Conservation (phyloP, 441 rosid genomes). For the Gossypium trilobum region DNA sequence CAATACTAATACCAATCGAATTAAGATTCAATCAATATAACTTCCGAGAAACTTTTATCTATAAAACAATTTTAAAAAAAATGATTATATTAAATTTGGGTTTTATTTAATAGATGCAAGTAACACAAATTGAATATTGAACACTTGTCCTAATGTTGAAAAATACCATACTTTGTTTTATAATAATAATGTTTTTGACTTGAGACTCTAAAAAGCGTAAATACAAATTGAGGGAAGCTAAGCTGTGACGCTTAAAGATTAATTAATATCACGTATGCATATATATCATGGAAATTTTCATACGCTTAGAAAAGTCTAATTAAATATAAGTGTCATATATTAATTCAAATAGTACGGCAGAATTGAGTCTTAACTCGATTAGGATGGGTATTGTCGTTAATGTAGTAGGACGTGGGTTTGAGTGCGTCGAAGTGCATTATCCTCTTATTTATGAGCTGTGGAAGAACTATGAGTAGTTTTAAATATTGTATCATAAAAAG, state of each 20-base stretch:
- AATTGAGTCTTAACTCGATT: too few species aligned
- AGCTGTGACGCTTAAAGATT: not conserved
- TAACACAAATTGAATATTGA: not conserved
- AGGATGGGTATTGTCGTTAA: too few species aligned
- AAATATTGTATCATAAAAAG: too few species aligned
- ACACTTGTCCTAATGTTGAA: not conserved
- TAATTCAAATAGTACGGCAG: not conserved
- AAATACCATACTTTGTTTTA: not conserved
- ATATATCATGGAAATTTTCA: not conserved
- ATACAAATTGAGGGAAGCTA: not conserved
- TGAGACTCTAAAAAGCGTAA: not conserved
- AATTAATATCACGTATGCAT: not conserved
- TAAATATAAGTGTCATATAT: not conserved
- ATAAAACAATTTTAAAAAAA: too few species aligned
- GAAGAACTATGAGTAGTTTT: too few species aligned
- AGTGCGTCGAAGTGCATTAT: too few species aligned
- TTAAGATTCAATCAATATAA: too few species aligned
- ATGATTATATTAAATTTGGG: not conserved
- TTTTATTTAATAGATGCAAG: not conserved
- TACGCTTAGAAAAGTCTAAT: not conserved
- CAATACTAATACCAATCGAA: too few species aligned
- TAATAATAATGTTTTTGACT: not conserved
- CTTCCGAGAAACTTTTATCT: too few species aligned
- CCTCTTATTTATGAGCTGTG: rapidly evolving
- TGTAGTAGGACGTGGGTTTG: too few species aligned